phyloP scores from a whole-genome alignment of 2,329 filamentous ascomycete genomes.

The Onygenales sp. region DNA sequence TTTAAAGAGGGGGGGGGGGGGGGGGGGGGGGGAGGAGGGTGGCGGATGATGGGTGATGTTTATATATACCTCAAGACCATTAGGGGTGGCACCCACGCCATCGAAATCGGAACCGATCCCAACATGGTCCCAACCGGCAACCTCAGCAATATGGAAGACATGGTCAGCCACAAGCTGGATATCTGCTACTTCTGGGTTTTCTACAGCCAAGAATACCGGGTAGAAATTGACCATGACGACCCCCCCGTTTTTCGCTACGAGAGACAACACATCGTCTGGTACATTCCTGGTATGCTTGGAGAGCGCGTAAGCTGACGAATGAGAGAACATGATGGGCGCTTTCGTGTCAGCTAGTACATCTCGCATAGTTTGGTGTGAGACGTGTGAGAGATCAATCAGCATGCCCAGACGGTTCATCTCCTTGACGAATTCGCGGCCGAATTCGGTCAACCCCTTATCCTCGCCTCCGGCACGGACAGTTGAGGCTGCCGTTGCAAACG shows the following conservation, averaged over 20 bases:
- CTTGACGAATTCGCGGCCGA: constrained; percentile 14
- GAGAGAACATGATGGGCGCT: constrained; percentile 18
- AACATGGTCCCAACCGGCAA: constrained; percentile 25
- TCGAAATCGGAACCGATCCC: constrained; percentile 28
- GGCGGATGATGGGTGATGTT: no score
- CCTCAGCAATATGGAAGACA: constrained; percentile 23
- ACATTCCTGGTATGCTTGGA: constrained; percentile 29
- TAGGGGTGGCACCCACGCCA: constrained; percentile 16
- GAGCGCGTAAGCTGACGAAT: constrained; percentile 15
- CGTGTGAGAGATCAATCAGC: constrained; percentile 20
- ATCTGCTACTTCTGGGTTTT: constrained; percentile 19
- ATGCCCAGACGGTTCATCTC: constrained; percentile 22
- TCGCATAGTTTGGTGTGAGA: constrained; percentile 17
- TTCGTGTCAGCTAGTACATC: constrained; percentile 14
- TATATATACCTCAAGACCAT: constrained; percentile 16
- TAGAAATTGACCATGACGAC: constrained; percentile 34
- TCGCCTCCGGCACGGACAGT: constrained; percentile 11
- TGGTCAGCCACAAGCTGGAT: constrained; percentile 31
- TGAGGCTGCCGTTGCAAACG: constrained; percentile 18
- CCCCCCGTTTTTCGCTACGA: constrained; percentile 27
- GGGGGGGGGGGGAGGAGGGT: no score
- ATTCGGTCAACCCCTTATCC: constrained; percentile 15
- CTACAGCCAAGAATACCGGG: constrained; percentile 21
- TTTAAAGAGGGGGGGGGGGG: no score
- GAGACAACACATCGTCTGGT: constrained; percentile 31